Evolutionary conservation across 345 rosid species (phyloP).

Genomic region (Hevea brasiliensis): DNA sequence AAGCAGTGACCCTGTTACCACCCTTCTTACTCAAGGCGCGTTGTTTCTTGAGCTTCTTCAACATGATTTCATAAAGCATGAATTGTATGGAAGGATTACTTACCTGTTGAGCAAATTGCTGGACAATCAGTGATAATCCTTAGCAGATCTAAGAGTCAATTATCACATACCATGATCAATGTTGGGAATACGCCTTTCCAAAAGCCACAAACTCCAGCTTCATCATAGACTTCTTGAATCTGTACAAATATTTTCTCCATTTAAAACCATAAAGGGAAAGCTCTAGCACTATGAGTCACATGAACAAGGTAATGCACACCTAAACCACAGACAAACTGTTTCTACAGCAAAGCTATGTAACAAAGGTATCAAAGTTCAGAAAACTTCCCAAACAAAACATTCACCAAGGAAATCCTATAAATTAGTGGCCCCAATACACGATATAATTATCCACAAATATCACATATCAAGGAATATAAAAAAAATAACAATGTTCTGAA

Average conservation of each 20-base stretch:
- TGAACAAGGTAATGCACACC: not conserved
- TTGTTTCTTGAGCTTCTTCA: conserved; percentile 72
- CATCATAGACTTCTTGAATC: conserved; percentile 82
- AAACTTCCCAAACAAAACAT: not conserved
- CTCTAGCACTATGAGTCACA: not conserved
- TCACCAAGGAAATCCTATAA: not conserved
- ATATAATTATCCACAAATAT: not conserved
- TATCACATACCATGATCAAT: conserved; percentile 78
- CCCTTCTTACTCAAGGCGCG: conserved; percentile 48
- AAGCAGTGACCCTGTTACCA: conserved; percentile 58
- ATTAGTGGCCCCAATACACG: not conserved
- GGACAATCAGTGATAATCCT: conserved; percentile 33
- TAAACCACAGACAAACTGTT: not conserved
- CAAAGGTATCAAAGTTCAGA: not conserved
- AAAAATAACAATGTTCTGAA: not conserved
- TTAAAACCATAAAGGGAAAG: conserved; percentile 9
- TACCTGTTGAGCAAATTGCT: conserved; percentile 49
- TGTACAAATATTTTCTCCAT: conserved; percentile 32
- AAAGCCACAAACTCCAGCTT: conserved; percentile 86
- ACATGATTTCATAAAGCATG: conserved; percentile 93
- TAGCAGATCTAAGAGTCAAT: conserved; percentile 30
- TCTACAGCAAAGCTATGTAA: not conserved
- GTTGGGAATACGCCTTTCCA: conserved; percentile 97
- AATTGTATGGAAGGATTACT: conserved; percentile 98
- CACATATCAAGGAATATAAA: not conserved